These are phyloP conservation scores for Plasmodium knowlesi DNA, from an alignment of 169 alveolate species.

Conservation along the genomic window DNA sequence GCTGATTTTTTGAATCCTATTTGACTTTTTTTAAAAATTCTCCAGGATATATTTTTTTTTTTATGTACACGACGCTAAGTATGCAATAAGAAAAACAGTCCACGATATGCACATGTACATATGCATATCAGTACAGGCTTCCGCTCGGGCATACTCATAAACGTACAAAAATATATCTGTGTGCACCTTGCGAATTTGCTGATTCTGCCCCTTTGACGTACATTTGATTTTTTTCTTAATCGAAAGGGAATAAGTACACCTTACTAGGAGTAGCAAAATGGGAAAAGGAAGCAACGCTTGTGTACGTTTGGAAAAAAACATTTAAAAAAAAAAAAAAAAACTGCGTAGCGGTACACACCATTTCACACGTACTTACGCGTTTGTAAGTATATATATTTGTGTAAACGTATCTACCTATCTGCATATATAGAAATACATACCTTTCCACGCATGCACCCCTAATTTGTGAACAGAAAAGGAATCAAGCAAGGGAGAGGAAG, in stretches of 20 bases:
- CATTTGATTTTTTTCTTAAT: background rate
- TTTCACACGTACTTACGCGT: background rate
- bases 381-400: background rate
- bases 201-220: background rate
- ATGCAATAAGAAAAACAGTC: background rate
- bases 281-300: conserved; percentile 77
- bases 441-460: background rate
- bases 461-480: conserved; percentile 52
- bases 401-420: background rate
- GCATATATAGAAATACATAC: background rate
- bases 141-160: background rate
- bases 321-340: background rate
- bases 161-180: background rate
- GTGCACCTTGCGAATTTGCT: background rate
- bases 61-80: background rate
- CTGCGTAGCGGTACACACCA: background rate
- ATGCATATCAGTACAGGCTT: background rate
- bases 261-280: conserved; percentile 30
- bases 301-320: conserved; percentile 24
- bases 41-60: background rate
- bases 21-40: background rate
- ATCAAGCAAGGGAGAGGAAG: conserved; percentile 76
- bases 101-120: background rate
- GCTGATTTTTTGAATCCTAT: background rate
- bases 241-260: background rate